A percentile compares a stretch with the other conserved stretches of the same genome.
Evolutionary conservation across 2,329 filamentous ascomycete genomes (phyloP).

Genomic region (Diaporthe vexans): DNA sequence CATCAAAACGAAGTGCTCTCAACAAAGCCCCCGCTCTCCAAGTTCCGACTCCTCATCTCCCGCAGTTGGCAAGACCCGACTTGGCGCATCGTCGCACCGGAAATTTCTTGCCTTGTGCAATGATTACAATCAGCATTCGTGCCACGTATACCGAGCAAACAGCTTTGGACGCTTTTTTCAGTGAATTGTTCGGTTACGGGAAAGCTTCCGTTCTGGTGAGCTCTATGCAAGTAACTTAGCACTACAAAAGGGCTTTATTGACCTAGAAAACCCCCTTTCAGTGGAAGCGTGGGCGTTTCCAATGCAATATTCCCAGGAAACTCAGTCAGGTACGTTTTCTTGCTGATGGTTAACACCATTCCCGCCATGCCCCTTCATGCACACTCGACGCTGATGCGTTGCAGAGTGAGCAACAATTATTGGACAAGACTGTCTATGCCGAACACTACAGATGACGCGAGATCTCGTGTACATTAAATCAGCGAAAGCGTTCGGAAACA

Average conservation of each 20-base stretch:
- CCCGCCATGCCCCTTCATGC: not conserved
- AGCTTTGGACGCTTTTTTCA: conserved; percentile 21
- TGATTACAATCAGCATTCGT: conserved; percentile 32
- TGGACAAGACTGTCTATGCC: not conserved
- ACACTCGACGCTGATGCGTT: not conserved
- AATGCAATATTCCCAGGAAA: conserved; percentile 25
- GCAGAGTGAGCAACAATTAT: conserved; percentile 17
- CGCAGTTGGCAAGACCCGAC: not conserved
- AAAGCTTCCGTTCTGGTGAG: conserved; percentile 33
- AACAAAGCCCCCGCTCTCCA: not conserved
- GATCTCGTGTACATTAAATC: not conserved
- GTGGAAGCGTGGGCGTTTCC: conserved; percentile 37
- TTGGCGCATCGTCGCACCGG: conserved; percentile 9
- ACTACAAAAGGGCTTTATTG: not conserved
- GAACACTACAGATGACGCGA: conserved; percentile 21
- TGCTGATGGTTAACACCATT: not conserved
- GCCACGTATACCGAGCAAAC: conserved; percentile 37
- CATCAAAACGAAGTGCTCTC: not conserved
- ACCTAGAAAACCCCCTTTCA: not conserved
- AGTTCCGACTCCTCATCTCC: not conserved
- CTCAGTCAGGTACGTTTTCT: not conserved
- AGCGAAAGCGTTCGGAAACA: not conserved
- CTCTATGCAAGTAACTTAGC: not conserved
- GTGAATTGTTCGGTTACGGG: conserved; percentile 28
- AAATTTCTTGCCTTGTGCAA: not conserved